phyloP scores from a whole-genome alignment of 495 filamentous ascomycete genomes.

The Penicillium odoratum region DNA sequence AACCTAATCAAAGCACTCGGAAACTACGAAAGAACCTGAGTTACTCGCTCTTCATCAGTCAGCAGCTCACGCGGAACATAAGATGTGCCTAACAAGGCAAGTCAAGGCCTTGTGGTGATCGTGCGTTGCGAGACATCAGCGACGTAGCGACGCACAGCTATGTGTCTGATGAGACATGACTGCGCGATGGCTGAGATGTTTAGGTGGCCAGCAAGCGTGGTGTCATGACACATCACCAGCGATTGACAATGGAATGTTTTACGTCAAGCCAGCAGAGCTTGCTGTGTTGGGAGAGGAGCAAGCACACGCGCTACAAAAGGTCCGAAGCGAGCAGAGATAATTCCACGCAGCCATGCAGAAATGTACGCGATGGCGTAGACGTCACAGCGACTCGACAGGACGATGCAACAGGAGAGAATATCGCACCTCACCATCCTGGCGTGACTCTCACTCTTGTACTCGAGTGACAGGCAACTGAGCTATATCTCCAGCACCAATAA shows the following conservation, averaged over 20 bases:
- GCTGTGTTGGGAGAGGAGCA: neutral
- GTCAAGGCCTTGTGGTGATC: no score
- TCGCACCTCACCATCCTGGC: neutral
- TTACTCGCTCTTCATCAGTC: no score
- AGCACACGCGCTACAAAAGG: neutral
- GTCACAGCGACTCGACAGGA: neutral
- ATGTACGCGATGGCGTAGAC: constrained; percentile 2
- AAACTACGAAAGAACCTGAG: constrained; percentile 2
- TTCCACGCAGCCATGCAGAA: neutral
- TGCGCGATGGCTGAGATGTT: no score
- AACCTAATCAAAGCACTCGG: neutral
- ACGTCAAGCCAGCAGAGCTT: neutral
- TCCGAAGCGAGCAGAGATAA: neutral
- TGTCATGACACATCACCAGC: neutral
- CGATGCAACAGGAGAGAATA: neutral
- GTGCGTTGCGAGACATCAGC: no score
- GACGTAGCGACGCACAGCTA: no score
- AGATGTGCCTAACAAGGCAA: no score
- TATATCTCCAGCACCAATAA: neutral
- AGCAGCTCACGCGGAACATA: no score
- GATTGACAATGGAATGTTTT: neutral
- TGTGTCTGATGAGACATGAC: no score
- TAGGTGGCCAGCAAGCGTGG: no score
- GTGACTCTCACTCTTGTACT: neutral
- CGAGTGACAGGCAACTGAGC: neutral